Evolutionary conservation across 257 asterid genomes (phyloP).

Genomic region (Cordia subcordata): DNA sequence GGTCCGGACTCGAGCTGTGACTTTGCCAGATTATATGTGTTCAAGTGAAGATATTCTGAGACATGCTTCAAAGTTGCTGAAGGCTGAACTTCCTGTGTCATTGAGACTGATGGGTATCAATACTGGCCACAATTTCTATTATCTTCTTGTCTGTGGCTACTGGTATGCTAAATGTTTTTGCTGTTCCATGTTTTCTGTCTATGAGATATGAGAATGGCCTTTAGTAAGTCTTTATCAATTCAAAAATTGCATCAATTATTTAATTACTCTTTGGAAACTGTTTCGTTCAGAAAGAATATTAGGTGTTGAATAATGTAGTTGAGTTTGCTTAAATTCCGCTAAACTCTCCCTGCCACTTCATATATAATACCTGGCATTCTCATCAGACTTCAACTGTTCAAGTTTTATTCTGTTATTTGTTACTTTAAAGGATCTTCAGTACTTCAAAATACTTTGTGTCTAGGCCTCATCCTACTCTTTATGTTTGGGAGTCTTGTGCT

Average conservation of each 20-base stretch:
- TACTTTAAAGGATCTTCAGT: neutral
- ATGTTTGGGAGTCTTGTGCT: neutral
- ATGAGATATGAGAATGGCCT: no score
- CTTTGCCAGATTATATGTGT: slow-evolving; percentile 61
- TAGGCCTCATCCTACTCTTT: neutral
- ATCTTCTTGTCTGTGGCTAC: no score
- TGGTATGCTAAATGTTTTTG: no score
- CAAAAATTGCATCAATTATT: no score
- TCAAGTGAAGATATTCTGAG: slow-evolving; percentile 71
- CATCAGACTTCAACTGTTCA: neutral
- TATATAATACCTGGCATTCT: neutral
- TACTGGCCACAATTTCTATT: no score
- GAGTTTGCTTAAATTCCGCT: no score
- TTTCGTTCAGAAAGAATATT: no score
- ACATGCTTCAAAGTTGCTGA: slow-evolving; percentile 83
- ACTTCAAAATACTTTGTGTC: neutral
- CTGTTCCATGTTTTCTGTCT: no score
- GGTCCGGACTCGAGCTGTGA: slow-evolving; percentile 90
- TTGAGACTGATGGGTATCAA: slow-evolving; percentile 81
- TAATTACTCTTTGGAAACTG: no score
- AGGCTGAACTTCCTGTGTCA: slow-evolving; percentile 85
- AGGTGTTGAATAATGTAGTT: no score
- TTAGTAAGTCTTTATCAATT: no score
- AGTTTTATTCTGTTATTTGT: neutral
- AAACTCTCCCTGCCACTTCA: no score